phyloP scores from a whole-genome alignment of 768 basidiomycete genomes.

The Dentipellis fragilis region DNA sequence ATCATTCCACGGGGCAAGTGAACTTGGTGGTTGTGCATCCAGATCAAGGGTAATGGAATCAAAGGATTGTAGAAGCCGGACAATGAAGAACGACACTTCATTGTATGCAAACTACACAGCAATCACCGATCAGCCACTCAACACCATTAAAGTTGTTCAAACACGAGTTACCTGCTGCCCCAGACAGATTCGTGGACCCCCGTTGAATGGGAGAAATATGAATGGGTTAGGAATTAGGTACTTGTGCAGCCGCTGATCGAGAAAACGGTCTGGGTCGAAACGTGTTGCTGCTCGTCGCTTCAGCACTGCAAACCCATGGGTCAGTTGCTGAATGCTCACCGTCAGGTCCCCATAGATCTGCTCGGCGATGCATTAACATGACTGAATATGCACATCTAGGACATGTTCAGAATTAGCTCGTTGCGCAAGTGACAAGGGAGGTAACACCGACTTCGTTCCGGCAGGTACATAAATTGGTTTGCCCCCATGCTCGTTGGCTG shows the following conservation, averaged over 20 bases:
- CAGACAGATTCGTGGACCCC: constrained; percentile 53
- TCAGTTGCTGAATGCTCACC: constrained; percentile 19
- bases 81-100: constrained; percentile 41
- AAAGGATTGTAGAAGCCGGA: constrained; percentile 42
- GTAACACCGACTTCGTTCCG: neutral
- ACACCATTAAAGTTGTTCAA: no score
- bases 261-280: constrained; percentile 53
- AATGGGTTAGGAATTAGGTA: constrained; percentile 51
- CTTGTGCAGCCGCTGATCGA: constrained; percentile 41
- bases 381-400: constrained; percentile 13
- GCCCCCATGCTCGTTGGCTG: constrained; percentile 16
- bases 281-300: neutral
- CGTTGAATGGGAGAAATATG: constrained; percentile 61
- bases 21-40: constrained; percentile 14
- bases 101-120: constrained; percentile 36
- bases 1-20: neutral
- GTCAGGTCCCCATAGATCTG: constrained; percentile 48
- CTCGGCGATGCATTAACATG: constrained; percentile 26
- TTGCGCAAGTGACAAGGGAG: neutral
- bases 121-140: no score
- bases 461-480: constrained; percentile 2
- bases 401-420: neutral
- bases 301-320: neutral
- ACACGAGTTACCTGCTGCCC: constrained; percentile 27
- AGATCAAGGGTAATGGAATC: constrained; percentile 15